Evolutionary conservation across 352 stramenopile species (phyloP).

Genomic region (Blastocystis sp.): DNA sequence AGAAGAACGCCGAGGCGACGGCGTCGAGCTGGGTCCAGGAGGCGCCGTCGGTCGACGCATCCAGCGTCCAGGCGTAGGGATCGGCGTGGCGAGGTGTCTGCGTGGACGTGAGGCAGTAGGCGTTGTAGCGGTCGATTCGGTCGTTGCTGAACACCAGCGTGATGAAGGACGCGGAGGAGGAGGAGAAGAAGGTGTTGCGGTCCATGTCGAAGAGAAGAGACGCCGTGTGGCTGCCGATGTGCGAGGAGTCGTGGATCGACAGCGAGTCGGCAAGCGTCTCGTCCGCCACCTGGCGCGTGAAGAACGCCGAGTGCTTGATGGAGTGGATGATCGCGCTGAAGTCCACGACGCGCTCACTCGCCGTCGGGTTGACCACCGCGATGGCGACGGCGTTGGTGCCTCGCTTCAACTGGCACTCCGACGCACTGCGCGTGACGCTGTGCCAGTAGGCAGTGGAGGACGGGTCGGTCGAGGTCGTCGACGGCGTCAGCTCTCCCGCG

Average conservation of each 20-base stretch:
- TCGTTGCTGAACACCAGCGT: background rate
- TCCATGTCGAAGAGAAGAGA: slow-evolving; percentile 1
- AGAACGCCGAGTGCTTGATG: background rate
- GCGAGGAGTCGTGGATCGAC: background rate
- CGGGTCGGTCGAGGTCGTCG: background rate
- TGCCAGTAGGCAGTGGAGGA: slow-evolving; percentile 6
- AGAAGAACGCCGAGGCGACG: background rate
- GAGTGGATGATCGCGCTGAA: slow-evolving; percentile 10
- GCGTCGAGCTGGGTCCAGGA: slow-evolving; percentile 2
- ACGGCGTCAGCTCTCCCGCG: background rate
- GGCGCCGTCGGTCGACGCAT: background rate
- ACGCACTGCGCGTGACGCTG: background rate
- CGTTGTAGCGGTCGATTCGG: slow-evolving; percentile 11
- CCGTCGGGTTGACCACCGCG: slow-evolving; percentile 18
- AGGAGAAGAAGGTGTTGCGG: slow-evolving; percentile 17
- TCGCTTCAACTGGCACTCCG: background rate
- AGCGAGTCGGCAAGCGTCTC: background rate
- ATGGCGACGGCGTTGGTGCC: slow-evolving; percentile 32
- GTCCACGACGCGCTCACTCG: background rate
- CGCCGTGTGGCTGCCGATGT: background rate
- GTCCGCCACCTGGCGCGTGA: slow-evolving; percentile 1
- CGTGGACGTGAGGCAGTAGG: slow-evolving; percentile 31
- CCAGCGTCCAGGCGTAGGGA: background rate
- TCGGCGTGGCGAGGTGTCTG: background rate
- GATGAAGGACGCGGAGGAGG: background rate